phyloP scores from a whole-genome alignment of 768 basidiomycete species.

The Suillus brevipes region DNA sequence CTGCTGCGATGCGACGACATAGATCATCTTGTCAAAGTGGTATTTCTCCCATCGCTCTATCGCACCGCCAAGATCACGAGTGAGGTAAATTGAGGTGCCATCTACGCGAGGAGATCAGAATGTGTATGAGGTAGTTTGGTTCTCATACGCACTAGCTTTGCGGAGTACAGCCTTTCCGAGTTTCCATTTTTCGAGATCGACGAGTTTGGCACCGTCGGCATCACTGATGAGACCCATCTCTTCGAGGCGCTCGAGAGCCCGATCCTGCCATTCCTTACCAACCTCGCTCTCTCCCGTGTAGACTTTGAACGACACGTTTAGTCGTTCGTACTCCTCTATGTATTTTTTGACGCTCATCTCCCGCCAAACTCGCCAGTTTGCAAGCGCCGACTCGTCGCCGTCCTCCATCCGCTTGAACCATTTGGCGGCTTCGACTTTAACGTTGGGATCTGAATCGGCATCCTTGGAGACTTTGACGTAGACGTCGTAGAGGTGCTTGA shows the following conservation, averaged over 20 bases:
- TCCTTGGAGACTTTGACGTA: constrained; percentile 95
- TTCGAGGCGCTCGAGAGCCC: constrained; percentile 65
- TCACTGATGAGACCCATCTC: constrained; percentile 76
- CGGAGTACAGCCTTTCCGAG: constrained; percentile 87
- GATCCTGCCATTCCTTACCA: constrained; percentile 69
- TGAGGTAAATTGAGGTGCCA: constrained; percentile 91
- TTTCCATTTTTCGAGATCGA: constrained; percentile 89
- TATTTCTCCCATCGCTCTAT: constrained; percentile 91
- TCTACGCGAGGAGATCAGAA: constrained; percentile 45
- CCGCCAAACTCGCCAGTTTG: constrained; percentile 92
- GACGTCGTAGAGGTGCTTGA: constrained; percentile 91
- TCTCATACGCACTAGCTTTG: constrained; percentile 63
- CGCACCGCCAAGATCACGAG: constrained; percentile 93
- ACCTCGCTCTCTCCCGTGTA: constrained; percentile 91
- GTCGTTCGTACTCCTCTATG: constrained; percentile 78
- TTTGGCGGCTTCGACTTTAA: constrained; percentile 73
- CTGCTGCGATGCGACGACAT: constrained; percentile 86
- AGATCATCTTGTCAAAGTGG: constrained; percentile 91
- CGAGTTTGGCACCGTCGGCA: constrained; percentile 77
- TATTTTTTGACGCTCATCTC: constrained; percentile 90
- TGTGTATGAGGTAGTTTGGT: not conserved
- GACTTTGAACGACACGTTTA: constrained; percentile 90
- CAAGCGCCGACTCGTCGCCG: constrained; percentile 80
- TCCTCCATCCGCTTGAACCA: constrained; percentile 98
- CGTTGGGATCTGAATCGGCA: constrained; percentile 66